Conservation (phyloP, 2,329 filamentous ascomycete species). For the Ambrosiella beaveri region DNA sequence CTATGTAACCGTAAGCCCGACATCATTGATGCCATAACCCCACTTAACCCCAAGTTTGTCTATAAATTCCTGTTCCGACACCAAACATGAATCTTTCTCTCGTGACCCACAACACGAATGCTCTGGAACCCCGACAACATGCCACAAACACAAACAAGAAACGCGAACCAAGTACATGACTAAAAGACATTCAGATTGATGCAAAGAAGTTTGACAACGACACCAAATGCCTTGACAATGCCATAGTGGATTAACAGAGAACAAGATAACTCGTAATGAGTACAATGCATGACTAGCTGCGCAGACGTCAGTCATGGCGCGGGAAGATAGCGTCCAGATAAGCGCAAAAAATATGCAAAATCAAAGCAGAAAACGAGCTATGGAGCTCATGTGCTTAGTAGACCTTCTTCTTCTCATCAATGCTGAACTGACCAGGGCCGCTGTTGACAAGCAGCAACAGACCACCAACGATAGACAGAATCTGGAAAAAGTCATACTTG, state of each 20-base stretch:
- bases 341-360: conserved; percentile 1
- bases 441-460: conserved; percentile 95
- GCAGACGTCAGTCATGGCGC: neutral
- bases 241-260: no score
- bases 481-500: conserved; percentile 99
- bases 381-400: conserved; percentile 40
- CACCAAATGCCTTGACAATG: no score
- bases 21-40: neutral
- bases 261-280: no score
- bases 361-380: neutral
- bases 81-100: neutral
- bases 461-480: conserved; percentile 92
- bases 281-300: neutral
- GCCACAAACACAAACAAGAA: neutral
- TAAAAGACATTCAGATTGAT: no score
- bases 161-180: no score
- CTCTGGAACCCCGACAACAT: no score
- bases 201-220: no score
- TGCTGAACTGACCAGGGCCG: conserved; percentile 90
- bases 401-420: conserved; percentile 99
- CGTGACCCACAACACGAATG: neutral
- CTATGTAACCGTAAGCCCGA: neutral
- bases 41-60: neutral
- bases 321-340: neutral
- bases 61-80: neutral